Evolutionary conservation across 2,329 filamentous ascomycete species (phyloP), one percentile per base, ranked within the genome.

Genomic region (Arthrinium phaeospermum): DNA sequence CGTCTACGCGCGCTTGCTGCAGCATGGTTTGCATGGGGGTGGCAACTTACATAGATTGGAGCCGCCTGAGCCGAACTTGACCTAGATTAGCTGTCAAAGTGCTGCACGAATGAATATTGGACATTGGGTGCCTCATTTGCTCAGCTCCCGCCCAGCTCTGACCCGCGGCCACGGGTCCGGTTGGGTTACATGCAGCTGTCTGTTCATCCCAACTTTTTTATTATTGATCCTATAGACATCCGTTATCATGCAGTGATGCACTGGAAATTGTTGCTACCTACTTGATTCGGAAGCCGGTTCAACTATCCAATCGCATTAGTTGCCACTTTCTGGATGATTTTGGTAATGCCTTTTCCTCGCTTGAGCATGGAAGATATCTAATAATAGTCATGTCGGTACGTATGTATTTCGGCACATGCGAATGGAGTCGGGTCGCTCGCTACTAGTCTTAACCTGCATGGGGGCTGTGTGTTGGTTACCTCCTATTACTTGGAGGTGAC

Each of bases 401-500:
- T 37, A 37, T 10, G 53, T 61, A 16, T 34, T 57, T 57, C 53
- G 53, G 53, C 24, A 57, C 22, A 61, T 30, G 53, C 30, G 27
- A 34, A 22, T 10, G 19, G 22, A n/a, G 46, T 47, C 7, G 7
- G 8, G 46, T 47, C 6, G 7, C 19, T 47, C 6, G 7, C 19
- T n/a, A 4, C 3, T 22, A 10, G 22, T 22, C n/a, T n/a, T n/a
- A 51, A 51, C 49, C n/a, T 24, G 12, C 49, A 41, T 41, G 34
- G 57, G 41, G 57, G 57, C 57, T 64, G 57, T 64, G 57, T 61
- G 37, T 64, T 64, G 57, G 57, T 64, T 64, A 64, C 57, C 57
- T 64, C 57, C 57, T 64, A 34, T n/a, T 41, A 14, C 22, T 64
- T n/a, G 6, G 51, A 34, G 19, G 57, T 41, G 19, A 64, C 34